phyloP scores from a whole-genome alignment of 371 early-diverging fungal species.

The Mortierella sp. region DNA sequence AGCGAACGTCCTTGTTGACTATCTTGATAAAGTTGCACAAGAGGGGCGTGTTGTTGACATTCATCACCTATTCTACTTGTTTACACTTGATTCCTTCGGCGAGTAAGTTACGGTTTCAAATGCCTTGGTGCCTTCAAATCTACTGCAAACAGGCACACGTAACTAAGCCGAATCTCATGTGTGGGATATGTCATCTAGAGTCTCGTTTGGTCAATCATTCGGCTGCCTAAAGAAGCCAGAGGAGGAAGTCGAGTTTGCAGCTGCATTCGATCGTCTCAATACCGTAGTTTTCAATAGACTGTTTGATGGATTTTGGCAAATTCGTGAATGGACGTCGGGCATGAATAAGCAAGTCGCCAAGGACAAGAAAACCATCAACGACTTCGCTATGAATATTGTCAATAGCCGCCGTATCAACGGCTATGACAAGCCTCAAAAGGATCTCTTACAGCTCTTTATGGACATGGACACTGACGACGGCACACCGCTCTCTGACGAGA shows the following conservation, averaged over 20 bases:
- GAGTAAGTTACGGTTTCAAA: conserved; percentile 45
- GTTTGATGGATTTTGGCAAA: conserved; percentile 31
- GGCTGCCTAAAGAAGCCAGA: conserved; percentile 37
- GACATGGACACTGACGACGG: conserved; percentile 66
- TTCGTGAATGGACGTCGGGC: conserved; percentile 41
- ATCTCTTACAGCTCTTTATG: conserved; percentile 76
- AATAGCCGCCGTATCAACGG: conserved; percentile 32
- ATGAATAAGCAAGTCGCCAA: conserved; percentile 20
- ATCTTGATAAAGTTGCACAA: conserved; percentile 55
- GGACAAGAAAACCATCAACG: conserved; percentile 41
- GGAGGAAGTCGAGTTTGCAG: conserved; percentile 47
- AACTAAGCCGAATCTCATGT: not conserved
- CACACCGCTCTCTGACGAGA: conserved; percentile 62
- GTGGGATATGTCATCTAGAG: conserved; percentile 3
- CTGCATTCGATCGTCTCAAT: conserved; percentile 54
- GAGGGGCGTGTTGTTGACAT: conserved; percentile 62
- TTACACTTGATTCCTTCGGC: conserved; percentile 73
- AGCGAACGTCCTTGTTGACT: conserved; percentile 30
- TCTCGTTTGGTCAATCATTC: conserved; percentile 50
- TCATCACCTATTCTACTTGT: conserved; percentile 71
- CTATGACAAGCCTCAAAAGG: conserved; percentile 51
- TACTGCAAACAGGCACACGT: not conserved
- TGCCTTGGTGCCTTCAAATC: not conserved
- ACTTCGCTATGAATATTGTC: conserved; percentile 42
- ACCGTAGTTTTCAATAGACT: conserved; percentile 43